Conservation (phyloP, 2,329 filamentous ascomycete genomes). For the Albifimbria verrucaria region DNA sequence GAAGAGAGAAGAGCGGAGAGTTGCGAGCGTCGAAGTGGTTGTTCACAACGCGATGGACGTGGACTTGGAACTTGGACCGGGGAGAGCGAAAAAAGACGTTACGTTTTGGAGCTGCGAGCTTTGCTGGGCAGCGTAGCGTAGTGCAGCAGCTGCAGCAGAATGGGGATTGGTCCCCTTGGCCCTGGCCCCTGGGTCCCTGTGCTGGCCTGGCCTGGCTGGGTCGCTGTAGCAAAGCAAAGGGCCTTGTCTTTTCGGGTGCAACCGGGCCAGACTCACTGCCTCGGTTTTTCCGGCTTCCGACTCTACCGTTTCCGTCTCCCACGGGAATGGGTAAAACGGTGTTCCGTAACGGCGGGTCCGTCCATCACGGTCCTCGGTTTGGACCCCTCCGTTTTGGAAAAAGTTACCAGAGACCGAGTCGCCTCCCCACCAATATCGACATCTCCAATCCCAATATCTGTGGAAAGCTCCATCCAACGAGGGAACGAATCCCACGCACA, state of each 20-base stretch:
- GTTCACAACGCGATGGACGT: background rate
- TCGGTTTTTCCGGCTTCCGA: background rate
- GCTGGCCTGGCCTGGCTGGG: background rate
- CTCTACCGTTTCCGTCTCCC: background rate
- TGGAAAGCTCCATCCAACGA: too few species aligned
- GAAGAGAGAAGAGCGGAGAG: conserved; percentile 8
- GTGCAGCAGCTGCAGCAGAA: background rate
- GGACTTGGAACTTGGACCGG: too few species aligned
- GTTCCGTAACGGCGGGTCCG: background rate
- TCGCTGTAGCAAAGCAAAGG: too few species aligned
- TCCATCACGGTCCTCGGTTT: background rate
- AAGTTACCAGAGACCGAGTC: background rate
- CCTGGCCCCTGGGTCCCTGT: background rate
- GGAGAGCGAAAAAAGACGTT: background rate
- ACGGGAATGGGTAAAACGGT: too few species aligned
- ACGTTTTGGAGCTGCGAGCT: background rate
- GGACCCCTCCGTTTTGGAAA: background rate
- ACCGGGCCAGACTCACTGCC: background rate
- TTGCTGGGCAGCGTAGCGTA: background rate
- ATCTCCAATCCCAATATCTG: too few species aligned
- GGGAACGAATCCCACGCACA: too few species aligned
- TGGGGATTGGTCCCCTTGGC: background rate
- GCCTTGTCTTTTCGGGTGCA: background rate
- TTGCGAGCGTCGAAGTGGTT: conserved; percentile 9
- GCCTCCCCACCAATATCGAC: background rate